A percentile compares a stretch with the other conserved stretches of the same genome.
phyloP scores from a whole-genome alignment of 306 rosid species.

The Quercus glauca region DNA sequence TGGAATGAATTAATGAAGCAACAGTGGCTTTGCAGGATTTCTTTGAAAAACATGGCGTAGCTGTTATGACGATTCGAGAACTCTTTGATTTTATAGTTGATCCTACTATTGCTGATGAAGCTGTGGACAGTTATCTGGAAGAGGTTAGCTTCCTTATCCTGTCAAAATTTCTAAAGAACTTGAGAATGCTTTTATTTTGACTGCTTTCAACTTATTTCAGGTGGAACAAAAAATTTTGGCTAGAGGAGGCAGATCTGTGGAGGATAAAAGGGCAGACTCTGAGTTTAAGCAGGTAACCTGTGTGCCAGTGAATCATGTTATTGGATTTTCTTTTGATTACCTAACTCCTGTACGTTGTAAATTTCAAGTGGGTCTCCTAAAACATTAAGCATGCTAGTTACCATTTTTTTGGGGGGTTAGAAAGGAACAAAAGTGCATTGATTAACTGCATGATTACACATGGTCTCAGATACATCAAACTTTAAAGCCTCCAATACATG shows the following conservation, averaged over 20 bases:
- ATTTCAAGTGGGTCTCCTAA: neutral
- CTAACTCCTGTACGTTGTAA: neutral
- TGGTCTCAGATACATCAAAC: no score
- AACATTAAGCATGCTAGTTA: neutral
- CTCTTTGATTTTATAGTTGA: conserved; percentile 89
- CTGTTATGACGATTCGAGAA: conserved; percentile 80
- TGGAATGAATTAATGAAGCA: conserved; percentile 9
- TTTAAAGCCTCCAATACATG: no score
- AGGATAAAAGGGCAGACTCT: conserved; percentile 82
- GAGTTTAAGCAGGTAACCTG: conserved; percentile 68
- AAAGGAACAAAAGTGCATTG: no score
- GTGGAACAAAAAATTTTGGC: conserved; percentile 55
- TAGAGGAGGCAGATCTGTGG: conserved; percentile 63
- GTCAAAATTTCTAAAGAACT: conserved; percentile 12
- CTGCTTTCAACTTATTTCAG: conserved; percentile 29
- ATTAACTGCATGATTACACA: no score
- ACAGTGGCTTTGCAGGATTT: conserved; percentile 57
- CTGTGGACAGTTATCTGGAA: conserved; percentile 76
- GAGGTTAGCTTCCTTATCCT: conserved; percentile 39
- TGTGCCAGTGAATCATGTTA: conserved; percentile 8
- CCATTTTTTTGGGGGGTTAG: no score
- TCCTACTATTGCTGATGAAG: conserved; percentile 71
- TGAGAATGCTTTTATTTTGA: conserved; percentile 3
- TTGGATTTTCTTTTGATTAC: neutral
- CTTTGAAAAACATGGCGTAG: conserved; percentile 85